These are phyloP conservation scores for Nakaseomyces glabratus DNA, from an alignment of 1,139 yeast species.

Conservation along the genomic window DNA sequence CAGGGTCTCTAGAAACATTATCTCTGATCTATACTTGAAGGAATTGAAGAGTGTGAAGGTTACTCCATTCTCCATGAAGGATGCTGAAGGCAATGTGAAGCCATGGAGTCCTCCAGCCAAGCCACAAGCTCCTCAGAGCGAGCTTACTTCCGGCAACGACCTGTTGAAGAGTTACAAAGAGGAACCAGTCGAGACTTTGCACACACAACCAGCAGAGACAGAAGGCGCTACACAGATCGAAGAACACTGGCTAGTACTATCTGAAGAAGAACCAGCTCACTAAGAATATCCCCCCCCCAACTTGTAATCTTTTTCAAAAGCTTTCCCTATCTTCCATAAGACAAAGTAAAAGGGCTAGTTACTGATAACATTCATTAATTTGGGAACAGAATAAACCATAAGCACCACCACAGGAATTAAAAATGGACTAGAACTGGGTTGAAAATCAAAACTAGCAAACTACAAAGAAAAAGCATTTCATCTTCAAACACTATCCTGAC, in stretches of 20 bases:
- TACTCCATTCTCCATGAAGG: slow-evolving; percentile 60
- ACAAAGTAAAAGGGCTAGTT: too few species aligned
- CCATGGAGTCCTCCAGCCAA: slow-evolving; percentile 72
- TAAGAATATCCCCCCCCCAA: background rate
- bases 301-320: background rate
- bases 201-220: slow-evolving; percentile 11
- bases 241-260: slow-evolving; percentile 81
- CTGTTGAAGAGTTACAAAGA: slow-evolving; percentile 69
- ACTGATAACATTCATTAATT: too few species aligned
- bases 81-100: slow-evolving; percentile 71
- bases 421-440: too few species aligned
- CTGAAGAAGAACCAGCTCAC: slow-evolving; percentile 34
- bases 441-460: too few species aligned
- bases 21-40: slow-evolving; percentile 79
- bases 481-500: too few species aligned
- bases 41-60: slow-evolving; percentile 88
- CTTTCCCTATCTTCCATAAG: background rate
- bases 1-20: slow-evolving; percentile 36
- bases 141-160: slow-evolving; percentile 36
- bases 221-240: slow-evolving; percentile 32
- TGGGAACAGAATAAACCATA: too few species aligned
- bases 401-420: slow-evolving; percentile 1
- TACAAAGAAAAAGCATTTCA: too few species aligned
- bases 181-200: slow-evolving; percentile 62
- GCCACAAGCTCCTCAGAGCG: slow-evolving; percentile 71